Base-by-base conservation (phyloP, 1,284 basidiomycete species). In the Mycena citricolor region DNA sequence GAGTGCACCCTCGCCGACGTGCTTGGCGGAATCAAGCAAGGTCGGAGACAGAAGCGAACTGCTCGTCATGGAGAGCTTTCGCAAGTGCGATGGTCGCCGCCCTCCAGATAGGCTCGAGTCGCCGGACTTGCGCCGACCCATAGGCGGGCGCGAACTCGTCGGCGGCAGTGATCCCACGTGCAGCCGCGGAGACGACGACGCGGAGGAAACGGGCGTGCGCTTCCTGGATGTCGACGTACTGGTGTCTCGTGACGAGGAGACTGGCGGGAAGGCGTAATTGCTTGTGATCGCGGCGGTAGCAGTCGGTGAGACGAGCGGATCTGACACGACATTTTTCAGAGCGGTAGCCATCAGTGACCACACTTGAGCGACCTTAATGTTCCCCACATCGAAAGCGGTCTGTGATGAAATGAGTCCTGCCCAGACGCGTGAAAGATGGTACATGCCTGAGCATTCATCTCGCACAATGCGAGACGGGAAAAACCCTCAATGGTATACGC, bases 1-100 rank as follows among this genome's bases (percentile, higher is more conserved):
- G 8, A 90, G 63, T 2, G 83, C 83, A 17, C 87, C 86, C 56
- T 88, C 86, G 10, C 86, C 87, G 2, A 84, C 76, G 54, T 86
- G 77, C 2, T 63, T 70, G 24, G 66, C 56, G n/a, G 46, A 32
- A 25, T 51, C 50, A 8, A 42, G 55, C 42, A 21, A 49, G 19
- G 28, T 45, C 11, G 38, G 39, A 26, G 61, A 58, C 14, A 60
- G n/a, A n/a, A n/a, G n/a, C n/a, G n/a, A n/a, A n/a, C n/a, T n/a
- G n/a, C n/a, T 40, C 21, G 61, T 58, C 22, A 59, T 40, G 12
- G 63, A 65, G 5, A 49, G 58, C 24, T 54, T 51, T 4, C 59
- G 61, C 47, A 57, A 59, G 14, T 64, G 44, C 1, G 68, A 68
- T 12, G 66, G 61, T 20, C 67, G 65, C 34, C 69, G 61, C 17